Base-by-base conservation (phyloP, 148 eudicot genomes). In the Rhododendron griersonianum region DNA sequence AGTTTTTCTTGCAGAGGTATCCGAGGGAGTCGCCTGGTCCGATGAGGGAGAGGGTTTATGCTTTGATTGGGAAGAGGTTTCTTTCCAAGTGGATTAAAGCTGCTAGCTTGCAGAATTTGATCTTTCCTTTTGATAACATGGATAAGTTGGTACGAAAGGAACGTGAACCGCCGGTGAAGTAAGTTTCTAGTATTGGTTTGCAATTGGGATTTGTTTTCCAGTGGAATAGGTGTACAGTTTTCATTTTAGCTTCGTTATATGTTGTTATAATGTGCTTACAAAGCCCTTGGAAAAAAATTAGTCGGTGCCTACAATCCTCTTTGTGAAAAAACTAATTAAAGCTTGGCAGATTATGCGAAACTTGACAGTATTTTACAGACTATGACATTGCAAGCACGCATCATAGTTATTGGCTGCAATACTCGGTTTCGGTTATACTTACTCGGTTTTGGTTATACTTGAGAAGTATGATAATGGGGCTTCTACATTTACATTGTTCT, bases 91-190 rank as follows among this genome's bases (percentile, higher is more conserved):
- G 84, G 87, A 86, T 86, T 44, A 86, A 75, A 82, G 91, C 89
- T 81, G 99, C 99, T 90, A 90, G 96, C 91, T 92, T 98, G 93
- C 95, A 94, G 51, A 95, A 98, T 92, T 88, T 98, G 92, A 91
- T 98, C 50, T 98, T 93, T 84, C 99, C 95, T 41, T 90, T 85
- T 91, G 99, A 98, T 90, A 92, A 98, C 74, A 90, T 98, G 91
- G 95, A 95, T 88, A 92, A 83, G 90, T 83, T 98, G 87, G 85
- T 89, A 53, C 89, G 98, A 11, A 88, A 77, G 47, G 99, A 98
- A 48, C 90, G 93, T 1, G 99, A 98, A 86, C 98, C 99, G 0
- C 94, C 98, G 7, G 93, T 96, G 33, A 98, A 98, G 99, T 98
- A 90, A 91, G 99, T 90, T 69, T 8, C 28, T 39, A 0, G 28